phyloP scores from a whole-genome alignment of 352 stramenopile genomes.

The Globisporangium nagaii region DNA sequence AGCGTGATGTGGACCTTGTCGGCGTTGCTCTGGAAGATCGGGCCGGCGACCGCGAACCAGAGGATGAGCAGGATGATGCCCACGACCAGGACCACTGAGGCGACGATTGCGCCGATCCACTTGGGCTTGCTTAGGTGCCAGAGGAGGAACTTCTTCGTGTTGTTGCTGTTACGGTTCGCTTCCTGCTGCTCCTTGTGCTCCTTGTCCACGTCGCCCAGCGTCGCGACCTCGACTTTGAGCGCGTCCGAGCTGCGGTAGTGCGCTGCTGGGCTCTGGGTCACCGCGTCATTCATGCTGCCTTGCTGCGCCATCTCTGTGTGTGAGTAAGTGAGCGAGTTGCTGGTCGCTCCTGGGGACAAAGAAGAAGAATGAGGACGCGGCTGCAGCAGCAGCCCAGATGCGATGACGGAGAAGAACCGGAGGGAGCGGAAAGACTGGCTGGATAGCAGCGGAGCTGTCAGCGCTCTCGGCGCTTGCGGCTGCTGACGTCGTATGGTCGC shows the following conservation, averaged over 20 bases:
- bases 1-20: conserved; percentile 48
- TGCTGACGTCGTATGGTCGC: background rate
- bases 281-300: background rate
- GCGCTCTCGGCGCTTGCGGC: background rate
- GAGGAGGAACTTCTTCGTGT: conserved; percentile 32
- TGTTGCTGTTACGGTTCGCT: no score
- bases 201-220: conserved; percentile 28
- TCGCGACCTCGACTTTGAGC: conserved; percentile 22
- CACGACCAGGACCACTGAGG: conserved; percentile 29
- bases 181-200: conserved; percentile 18
- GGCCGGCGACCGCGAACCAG: conserved; percentile 52
- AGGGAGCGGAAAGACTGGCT: background rate
- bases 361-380: conserved; percentile 7
- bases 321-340: background rate
- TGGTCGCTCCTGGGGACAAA: conserved; percentile 4
- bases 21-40: conserved; percentile 56
- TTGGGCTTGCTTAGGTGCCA: conserved; percentile 52
- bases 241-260: conserved; percentile 9
- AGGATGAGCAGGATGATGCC: conserved; percentile 51
- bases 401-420: background rate
- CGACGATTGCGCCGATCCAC: conserved; percentile 37
- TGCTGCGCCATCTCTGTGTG: conserved; percentile 4
- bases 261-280: background rate
- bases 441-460: background rate
- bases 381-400: background rate